Evolutionary conservation across 441 rosid species (phyloP), one percentile per base, ranked within the genome.

Genomic region (Populus hybrid): DNA sequence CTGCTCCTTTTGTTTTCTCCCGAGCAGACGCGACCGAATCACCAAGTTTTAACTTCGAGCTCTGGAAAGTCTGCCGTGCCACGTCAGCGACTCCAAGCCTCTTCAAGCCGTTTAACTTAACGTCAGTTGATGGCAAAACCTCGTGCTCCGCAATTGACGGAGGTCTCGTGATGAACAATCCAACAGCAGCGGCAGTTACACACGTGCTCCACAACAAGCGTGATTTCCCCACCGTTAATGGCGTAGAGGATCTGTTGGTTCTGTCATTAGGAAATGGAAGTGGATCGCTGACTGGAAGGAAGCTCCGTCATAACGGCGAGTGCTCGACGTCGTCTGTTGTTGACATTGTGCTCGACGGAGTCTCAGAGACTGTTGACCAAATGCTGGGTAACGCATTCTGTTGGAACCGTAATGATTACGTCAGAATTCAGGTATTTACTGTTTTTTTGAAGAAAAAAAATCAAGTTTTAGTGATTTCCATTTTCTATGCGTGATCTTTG

Each of bases 1-100:
- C 93, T 1, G 99, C 97, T 67, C 99, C 99, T 63, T 95, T 95
- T 82, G 98, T 95, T 64, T 95, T 95, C 89, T 95, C 99, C 72
- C 90, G 96, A 75, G 97, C 97, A 82, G 99, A 90, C 88, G 98
- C 98, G 33, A 84, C 89, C 7, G 98, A 90, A 84, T 92, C 99
- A 2, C 86, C 91, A 2, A 92, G 97, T 88, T 95, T 92, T 83
- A 87, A 95, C 85, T 95, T 95, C 81, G 96, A 90, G 71, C 94
- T 93, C 24, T 93, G 96, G 96, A 89, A 89, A 82, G 96, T 89
- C 31, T 95, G 97, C 82, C 96, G 92, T 42, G 97, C 99, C 82
- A 91, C 98, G 29, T 87, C 94, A 29, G 98, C 98, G 1, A 93
- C 91, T 0, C 99, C 99, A 0, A 79, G 92, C 84, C 86, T 87